phyloP scores from a whole-genome alignment of 179 eudicot species.

The Pouteria campechiana region DNA sequence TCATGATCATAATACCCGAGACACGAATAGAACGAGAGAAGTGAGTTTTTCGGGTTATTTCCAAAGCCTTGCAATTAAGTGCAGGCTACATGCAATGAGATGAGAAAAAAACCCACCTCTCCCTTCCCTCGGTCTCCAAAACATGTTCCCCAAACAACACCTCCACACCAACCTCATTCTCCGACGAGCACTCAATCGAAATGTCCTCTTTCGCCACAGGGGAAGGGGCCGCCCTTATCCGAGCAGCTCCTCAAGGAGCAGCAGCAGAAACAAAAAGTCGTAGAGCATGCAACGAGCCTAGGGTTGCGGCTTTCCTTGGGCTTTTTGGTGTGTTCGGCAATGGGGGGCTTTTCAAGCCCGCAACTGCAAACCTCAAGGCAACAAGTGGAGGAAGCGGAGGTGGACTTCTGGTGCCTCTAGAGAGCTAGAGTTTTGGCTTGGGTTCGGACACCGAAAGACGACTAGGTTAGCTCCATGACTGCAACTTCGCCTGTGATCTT shows the following conservation, averaged over 20 bases:
- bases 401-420: constrained; percentile 7
- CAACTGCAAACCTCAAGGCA: constrained; percentile 35
- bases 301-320: constrained; percentile 4
- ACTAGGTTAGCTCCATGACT: constrained; percentile 19
- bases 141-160: constrained; percentile 28
- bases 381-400: constrained; percentile 1
- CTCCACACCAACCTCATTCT: constrained; percentile 2
- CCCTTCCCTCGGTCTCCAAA: constrained; percentile 22
- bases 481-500: constrained; percentile 15
- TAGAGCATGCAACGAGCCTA: neutral
- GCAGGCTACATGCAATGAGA: too few species aligned
- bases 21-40: too few species aligned
- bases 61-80: too few species aligned
- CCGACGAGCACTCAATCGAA: neutral
- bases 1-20: too few species aligned
- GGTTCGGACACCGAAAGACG: constrained; percentile 34
- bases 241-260: neutral
- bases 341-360: constrained; percentile 14
- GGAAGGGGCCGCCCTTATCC: neutral
- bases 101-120: constrained; percentile 19
- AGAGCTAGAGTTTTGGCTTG: constrained; percentile 51
- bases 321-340: neutral
- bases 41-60: too few species aligned
- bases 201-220: neutral
- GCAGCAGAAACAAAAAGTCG: too few species aligned